phyloP scores from a whole-genome alignment of 2,329 filamentous ascomycete species.

The Pseudocercospora cruenta region DNA sequence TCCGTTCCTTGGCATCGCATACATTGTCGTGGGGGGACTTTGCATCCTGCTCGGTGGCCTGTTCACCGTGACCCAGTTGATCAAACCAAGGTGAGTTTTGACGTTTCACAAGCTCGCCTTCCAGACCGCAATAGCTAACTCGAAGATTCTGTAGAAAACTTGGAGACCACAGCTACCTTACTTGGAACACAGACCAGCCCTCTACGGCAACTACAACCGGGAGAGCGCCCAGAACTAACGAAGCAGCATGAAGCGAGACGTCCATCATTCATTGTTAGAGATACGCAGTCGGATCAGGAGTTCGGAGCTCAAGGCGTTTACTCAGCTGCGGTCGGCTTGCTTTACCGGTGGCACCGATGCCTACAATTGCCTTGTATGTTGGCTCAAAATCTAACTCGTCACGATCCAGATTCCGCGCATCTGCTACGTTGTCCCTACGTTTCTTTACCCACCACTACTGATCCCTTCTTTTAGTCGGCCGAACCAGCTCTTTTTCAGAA shows the following conservation, averaged over 20 bases:
- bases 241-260: constrained; percentile 32
- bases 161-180: constrained; percentile 95
- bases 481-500: not conserved
- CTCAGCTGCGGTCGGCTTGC: constrained; percentile 17
- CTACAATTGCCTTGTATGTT: constrained; percentile 12
- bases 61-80: constrained; percentile 87
- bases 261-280: constrained; percentile 28
- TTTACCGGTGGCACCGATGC: constrained; percentile 13
- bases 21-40: constrained; percentile 88
- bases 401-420: constrained; percentile 1
- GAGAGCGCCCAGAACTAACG: constrained; percentile 40
- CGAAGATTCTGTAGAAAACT: constrained; percentile 70
- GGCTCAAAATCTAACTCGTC: constrained; percentile 12
- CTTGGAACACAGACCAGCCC: constrained; percentile 80
- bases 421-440: not conserved
- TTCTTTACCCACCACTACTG: not conserved
- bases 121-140: constrained; percentile 15
- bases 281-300: constrained; percentile 22
- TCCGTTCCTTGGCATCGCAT: constrained; percentile 93
- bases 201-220: constrained; percentile 58
- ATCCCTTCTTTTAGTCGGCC: not conserved
- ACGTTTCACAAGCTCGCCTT: not conserved
- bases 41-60: constrained; percentile 86
- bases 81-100: constrained; percentile 80
- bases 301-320: constrained; percentile 28